Evolutionary conservation across 2,329 filamentous ascomycete genomes (phyloP).

Genomic region (Lachnellula subtilissima): DNA sequence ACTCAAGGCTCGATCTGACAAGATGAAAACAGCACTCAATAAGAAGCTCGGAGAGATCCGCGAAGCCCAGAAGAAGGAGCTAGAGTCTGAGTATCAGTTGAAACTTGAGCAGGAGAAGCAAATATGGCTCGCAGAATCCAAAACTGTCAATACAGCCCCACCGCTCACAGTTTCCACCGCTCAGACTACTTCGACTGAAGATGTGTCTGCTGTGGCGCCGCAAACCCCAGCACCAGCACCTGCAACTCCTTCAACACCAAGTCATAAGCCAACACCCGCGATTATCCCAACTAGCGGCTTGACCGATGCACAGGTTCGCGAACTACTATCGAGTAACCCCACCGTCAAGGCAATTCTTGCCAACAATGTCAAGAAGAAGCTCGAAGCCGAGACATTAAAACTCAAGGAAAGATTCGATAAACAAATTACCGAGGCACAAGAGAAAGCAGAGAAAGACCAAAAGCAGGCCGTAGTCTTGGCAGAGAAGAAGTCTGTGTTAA

Average conservation of each 20-base stretch:
- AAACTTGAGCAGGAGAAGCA: conserved; percentile 58
- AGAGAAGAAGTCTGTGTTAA: conserved; percentile 68
- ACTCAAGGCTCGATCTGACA: conserved; percentile 61
- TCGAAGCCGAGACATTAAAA: conserved; percentile 60
- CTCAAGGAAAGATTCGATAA: conserved; percentile 49
- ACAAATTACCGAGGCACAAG: conserved; percentile 48
- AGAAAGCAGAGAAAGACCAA: conserved; percentile 33
- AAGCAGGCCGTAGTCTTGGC: conserved; percentile 63
- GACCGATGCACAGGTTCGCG: conserved; percentile 51
- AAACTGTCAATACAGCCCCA: conserved; percentile 15
- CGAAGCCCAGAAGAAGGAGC: conserved; percentile 48
- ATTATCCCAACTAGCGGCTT: conserved; percentile 36
- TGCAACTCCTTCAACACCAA: conserved; percentile 21
- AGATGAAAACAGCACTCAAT: conserved; percentile 64
- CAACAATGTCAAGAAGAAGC: conserved; percentile 64
- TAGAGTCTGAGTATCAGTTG: conserved; percentile 42
- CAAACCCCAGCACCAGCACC: conserved; percentile 6
- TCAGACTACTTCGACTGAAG: conserved; percentile 34
- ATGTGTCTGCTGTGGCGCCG: background rate
- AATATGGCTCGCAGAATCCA: conserved; percentile 55
- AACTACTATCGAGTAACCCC: conserved; percentile 51
- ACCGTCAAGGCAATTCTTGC: conserved; percentile 53
- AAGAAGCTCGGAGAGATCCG: conserved; percentile 59
- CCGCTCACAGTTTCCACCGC: conserved; percentile 33
- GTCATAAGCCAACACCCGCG: conserved; percentile 11